Conservation (phyloP, 2,329 filamentous ascomycete genomes). For the Sporothrix pseudoabietina region DNA sequence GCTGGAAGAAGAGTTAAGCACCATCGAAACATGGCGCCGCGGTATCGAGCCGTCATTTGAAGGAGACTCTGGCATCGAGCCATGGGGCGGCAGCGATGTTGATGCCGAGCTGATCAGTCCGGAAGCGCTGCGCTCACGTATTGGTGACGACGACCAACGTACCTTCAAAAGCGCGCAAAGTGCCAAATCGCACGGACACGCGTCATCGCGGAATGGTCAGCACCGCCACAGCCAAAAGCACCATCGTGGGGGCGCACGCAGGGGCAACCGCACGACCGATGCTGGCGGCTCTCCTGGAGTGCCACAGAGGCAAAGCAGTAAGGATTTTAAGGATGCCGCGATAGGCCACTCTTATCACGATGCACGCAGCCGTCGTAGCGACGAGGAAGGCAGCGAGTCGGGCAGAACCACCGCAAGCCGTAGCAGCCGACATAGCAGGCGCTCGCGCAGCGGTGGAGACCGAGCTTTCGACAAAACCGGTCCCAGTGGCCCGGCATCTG, state of each 20-base stretch:
- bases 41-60: slow-evolving; percentile 53
- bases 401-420: slow-evolving; percentile 31
- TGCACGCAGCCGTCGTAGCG: slow-evolving; percentile 36
- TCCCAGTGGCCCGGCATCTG: slow-evolving; percentile 37
- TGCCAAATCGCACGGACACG: slow-evolving; percentile 38
- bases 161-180: slow-evolving; percentile 40
- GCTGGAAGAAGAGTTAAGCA: slow-evolving; percentile 59
- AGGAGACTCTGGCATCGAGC: slow-evolving; percentile 45
- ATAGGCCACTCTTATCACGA: slow-evolving; percentile 42
- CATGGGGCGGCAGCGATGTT: slow-evolving; percentile 27
- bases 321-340: slow-evolving; percentile 35
- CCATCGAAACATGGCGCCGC: slow-evolving; percentile 61
- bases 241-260: slow-evolving; percentile 28
- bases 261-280: background rate
- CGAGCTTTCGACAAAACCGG: slow-evolving; percentile 34
- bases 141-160: slow-evolving; percentile 40
- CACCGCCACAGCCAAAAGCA: slow-evolving; percentile 34
- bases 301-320: slow-evolving; percentile 41
- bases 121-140: slow-evolving; percentile 53
- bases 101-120: slow-evolving; percentile 62
- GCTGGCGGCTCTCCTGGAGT: slow-evolving; percentile 25
- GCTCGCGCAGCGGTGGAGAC: slow-evolving; percentile 43
- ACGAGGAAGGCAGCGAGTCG: slow-evolving; percentile 39
- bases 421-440: slow-evolving; percentile 35
- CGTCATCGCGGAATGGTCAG: slow-evolving; percentile 35